Evolutionary conservation across 116 monocot genomes (phyloP).

Genomic region (Papilionanthe hybrid): DNA sequence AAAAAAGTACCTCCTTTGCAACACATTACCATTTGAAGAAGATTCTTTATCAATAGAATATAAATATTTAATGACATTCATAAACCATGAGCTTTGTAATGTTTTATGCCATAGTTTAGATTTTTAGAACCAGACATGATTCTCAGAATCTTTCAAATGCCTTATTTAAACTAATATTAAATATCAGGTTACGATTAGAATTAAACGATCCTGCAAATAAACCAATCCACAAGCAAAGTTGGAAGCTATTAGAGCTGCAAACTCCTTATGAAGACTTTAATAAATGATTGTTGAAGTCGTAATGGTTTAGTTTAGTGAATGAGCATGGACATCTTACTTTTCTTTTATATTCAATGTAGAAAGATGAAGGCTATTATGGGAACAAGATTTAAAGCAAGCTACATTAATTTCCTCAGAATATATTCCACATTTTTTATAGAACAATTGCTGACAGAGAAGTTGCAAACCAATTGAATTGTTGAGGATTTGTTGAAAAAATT

Average conservation of each 20-base stretch:
- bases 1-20: neutral
- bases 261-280: neutral
- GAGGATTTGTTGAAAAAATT: neutral
- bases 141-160: neutral
- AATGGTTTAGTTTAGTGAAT: neutral
- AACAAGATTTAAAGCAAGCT: neutral
- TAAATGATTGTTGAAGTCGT: neutral
- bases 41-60: neutral
- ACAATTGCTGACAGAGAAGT: neutral
- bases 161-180: neutral
- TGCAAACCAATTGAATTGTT: neutral
- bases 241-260: neutral
- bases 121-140: neutral
- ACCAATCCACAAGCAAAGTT: neutral
- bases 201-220: neutral
- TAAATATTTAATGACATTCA: neutral
- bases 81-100: no score
- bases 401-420: neutral
- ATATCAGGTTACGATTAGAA: neutral
- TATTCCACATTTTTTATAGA: neutral
- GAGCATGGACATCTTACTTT: neutral
- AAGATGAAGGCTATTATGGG: neutral
- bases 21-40: neutral
- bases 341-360: neutral
- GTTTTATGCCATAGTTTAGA: neutral